Evolutionary conservation across 495 filamentous ascomycete genomes (phyloP), one percentile per base, ranked within the genome.

Genomic region (Corynascus novoguineensis): DNA sequence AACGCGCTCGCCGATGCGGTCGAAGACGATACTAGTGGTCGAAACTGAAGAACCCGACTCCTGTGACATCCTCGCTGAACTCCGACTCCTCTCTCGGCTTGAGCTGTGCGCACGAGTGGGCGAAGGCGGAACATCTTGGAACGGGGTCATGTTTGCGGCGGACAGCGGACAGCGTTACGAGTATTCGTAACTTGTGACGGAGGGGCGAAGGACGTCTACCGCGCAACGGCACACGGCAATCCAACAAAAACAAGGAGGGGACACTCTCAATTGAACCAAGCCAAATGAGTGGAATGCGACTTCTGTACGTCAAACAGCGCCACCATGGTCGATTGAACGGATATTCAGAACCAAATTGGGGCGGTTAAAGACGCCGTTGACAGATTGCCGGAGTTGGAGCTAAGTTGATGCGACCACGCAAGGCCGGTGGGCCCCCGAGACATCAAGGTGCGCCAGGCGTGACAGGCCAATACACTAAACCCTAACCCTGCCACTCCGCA

Each of bases 21-120:
- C 89, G 59, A 92, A 83, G 55, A 89, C 82, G 5, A 92, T 75
- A 58, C 86, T 90, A 28, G 85, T 89, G 27, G 88, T 89, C 29
- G 88, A 92, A 14, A 83, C 81, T 29, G 85, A 84, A 17, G 86
- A 86, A 9, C 79, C 66, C 8, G 87, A 86, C 59, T 81, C 82
- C 51, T 74, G 67, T 25, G 83, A 84, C 69, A 70, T 72, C 47
- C 64, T 69, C 46, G 28, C 25, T 45, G 15, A 34, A 38, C 57
- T 63, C 11, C 25, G 42, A 50, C 53, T 60, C 28, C 44, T 37
- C 14, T 53, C 41, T 15, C 54, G 55, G 32, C 51, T 58, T 15
- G 50, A 53, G 22, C 12, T 46, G n/a, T 35, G 58, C n/a, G 29
- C 14, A 35, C 14, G 41, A 27, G 44, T 25, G 8, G 53, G 35